Evolutionary conservation across 352 stramenopile species (phyloP).

Genomic region (Phytophthora cryptogea): DNA sequence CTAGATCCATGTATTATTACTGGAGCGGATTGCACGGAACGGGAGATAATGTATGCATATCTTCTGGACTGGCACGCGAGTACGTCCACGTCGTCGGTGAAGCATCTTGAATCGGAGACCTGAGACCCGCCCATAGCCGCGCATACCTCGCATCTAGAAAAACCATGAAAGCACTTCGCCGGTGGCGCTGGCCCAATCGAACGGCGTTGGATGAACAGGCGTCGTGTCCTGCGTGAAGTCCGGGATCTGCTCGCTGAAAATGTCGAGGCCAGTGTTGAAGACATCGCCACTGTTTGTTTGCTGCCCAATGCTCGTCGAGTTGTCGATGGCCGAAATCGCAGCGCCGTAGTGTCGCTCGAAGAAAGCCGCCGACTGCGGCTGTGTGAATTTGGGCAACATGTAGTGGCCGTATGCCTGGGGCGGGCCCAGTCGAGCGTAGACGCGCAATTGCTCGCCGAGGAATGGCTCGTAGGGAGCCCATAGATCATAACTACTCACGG

Average conservation of each 20-base stretch:
- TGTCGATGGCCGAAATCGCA: conserved; percentile 8
- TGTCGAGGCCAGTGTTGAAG: conserved; percentile 26
- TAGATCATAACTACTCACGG: conserved; percentile 36
- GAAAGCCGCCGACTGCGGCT: conserved; percentile 29
- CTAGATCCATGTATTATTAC: conserved; percentile 31
- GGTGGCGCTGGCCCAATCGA: conserved; percentile 29
- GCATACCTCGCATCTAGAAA: conserved; percentile 30
- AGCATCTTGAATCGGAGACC: conserved; percentile 8
- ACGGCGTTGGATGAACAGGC: conserved; percentile 5
- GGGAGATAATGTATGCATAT: conserved; percentile 17
- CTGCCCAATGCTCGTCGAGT: conserved; percentile 14
- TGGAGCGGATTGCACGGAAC: conserved; percentile 7
- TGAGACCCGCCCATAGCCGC: neutral
- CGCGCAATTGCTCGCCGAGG: conserved; percentile 24
- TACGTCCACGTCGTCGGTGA: conserved; percentile 15
- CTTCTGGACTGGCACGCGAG: conserved; percentile 12
- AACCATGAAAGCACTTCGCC: conserved; percentile 42
- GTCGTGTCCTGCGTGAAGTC: conserved; percentile 34
- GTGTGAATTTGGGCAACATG: conserved; percentile 36
- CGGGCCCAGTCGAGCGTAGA: conserved; percentile 32
- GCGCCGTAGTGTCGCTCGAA: conserved; percentile 36
- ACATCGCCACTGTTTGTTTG: conserved; percentile 19
- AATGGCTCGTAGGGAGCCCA: conserved; percentile 43
- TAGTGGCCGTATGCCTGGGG: conserved; percentile 33
- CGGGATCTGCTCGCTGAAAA: conserved; percentile 38